Evolutionary conservation across 2,329 filamentous ascomycete species (phyloP).

Genomic region (Pochonia chlamydosporia): DNA sequence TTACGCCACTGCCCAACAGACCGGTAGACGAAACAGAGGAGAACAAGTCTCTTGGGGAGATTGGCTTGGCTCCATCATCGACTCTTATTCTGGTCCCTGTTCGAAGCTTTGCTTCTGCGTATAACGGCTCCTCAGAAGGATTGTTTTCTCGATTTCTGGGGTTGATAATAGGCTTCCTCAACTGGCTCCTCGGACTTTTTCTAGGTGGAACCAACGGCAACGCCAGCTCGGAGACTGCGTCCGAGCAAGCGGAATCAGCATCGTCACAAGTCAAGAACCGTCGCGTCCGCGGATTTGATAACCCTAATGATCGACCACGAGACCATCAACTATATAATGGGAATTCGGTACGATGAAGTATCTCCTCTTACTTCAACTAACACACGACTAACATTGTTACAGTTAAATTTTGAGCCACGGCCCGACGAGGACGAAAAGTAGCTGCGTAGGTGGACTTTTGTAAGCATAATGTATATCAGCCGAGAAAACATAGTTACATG

Average conservation of each 20-base stretch:
- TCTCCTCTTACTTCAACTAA: background rate
- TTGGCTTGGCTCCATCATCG: slow-evolving; percentile 72
- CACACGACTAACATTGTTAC: background rate
- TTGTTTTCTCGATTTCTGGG: slow-evolving; percentile 24
- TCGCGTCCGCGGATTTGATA: slow-evolving; percentile 26
- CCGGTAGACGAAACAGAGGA: slow-evolving; percentile 73
- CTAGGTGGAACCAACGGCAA: slow-evolving; percentile 12
- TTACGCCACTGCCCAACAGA: slow-evolving; percentile 71
- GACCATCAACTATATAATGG: slow-evolving; percentile 82
- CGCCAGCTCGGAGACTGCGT: background rate
- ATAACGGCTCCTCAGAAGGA: slow-evolving; percentile 23
- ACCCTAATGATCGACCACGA: slow-evolving; percentile 46
- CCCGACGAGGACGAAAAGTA: slow-evolving; percentile 50
- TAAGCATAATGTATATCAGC: background rate
- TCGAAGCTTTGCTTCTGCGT: slow-evolving; percentile 38
- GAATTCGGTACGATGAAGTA: slow-evolving; percentile 61
- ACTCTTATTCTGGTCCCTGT: slow-evolving; percentile 79
- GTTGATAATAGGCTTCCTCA: slow-evolving; percentile 26
- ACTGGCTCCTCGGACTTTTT: slow-evolving; percentile 29
- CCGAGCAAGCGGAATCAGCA: slow-evolving; percentile 6
- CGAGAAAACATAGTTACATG: background rate
- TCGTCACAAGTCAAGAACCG: slow-evolving; percentile 15
- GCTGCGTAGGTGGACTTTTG: background rate
- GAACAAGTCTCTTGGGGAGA: slow-evolving; percentile 55
- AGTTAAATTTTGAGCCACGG: slow-evolving; percentile 66